Evolutionary conservation across 2,329 filamentous ascomycete genomes (phyloP).

Genomic region (Xylariaceae sp.): DNA sequence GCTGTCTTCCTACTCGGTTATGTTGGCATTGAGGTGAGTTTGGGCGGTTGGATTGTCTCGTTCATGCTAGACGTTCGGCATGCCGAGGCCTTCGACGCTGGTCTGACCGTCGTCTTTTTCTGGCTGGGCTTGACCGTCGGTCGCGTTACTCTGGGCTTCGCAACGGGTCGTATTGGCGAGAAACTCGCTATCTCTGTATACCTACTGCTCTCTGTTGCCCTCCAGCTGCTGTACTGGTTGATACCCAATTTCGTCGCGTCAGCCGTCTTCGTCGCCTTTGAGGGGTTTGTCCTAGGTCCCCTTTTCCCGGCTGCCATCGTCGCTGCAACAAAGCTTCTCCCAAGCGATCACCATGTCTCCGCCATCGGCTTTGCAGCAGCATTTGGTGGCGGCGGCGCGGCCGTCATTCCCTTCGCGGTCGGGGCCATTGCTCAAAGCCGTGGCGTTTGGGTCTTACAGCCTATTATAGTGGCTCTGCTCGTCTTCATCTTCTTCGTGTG

Average conservation of each 20-base stretch:
- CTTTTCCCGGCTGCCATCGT: conserved; percentile 74
- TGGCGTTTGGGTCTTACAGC: conserved; percentile 54
- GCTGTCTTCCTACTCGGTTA: conserved; percentile 74
- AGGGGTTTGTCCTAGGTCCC: conserved; percentile 78
- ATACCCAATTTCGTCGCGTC: conserved; percentile 73
- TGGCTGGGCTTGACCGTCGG: conserved; percentile 80
- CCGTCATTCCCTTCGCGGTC: conserved; percentile 61
- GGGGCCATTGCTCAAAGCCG: conserved; percentile 60
- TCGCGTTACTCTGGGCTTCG: conserved; percentile 67
- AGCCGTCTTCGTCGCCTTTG: conserved; percentile 63
- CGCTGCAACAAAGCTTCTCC: conserved; percentile 69
- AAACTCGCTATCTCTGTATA: conserved; percentile 62
- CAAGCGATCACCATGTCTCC: conserved; percentile 69
- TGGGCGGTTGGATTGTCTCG: conserved; percentile 75
- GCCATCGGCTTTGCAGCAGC: conserved; percentile 77
- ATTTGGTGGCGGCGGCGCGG: conserved; percentile 70
- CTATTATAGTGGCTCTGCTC: conserved; percentile 48
- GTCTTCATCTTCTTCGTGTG: conserved; percentile 41
- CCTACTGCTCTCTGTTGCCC: conserved; percentile 55
- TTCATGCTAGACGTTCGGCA: conserved; percentile 80
- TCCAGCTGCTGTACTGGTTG: conserved; percentile 76
- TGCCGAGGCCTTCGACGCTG: conserved; percentile 65
- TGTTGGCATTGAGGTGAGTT: conserved; percentile 70
- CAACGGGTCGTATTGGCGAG: conserved; percentile 71
- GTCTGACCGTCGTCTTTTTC: conserved; percentile 74